These are phyloP conservation scores for Colletotrichum chrysophilum DNA, from an alignment of 2,329 filamentous ascomycete genomes.

Conservation along the genomic window DNA sequence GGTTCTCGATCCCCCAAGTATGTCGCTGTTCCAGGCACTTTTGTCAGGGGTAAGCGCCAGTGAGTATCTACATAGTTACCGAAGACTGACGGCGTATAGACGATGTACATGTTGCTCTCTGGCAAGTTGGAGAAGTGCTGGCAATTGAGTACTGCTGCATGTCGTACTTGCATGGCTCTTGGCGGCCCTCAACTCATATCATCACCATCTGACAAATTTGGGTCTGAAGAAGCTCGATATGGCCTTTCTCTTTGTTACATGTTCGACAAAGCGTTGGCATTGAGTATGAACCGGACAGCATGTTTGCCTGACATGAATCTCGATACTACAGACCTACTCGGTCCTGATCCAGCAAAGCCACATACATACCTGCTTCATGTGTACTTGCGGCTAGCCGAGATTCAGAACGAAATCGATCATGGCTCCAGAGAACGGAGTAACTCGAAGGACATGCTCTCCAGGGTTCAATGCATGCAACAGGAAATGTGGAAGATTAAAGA, in stretches of 20 bases:
- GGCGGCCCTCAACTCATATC: neutral
- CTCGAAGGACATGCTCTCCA: neutral
- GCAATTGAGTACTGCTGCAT: neutral
- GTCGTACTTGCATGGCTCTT: neutral
- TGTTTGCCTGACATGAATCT: neutral
- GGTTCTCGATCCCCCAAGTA: neutral
- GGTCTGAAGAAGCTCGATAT: neutral
- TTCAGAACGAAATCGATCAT: neutral
- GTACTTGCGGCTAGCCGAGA: neutral
- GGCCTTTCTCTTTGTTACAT: neutral
- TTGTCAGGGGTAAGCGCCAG: neutral
- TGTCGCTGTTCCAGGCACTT: neutral
- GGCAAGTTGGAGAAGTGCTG: neutral
- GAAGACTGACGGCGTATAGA: neutral
- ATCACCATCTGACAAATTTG: neutral
- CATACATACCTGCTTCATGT: neutral
- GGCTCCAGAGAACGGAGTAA: neutral
- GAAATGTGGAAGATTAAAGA: neutral
- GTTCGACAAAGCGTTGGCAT: neutral
- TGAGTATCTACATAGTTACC: neutral
- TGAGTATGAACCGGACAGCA: neutral
- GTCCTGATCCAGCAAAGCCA: neutral
- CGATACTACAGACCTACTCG: neutral
- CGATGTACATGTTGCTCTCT: neutral
- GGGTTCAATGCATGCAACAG: neutral